Conservation (phyloP, 371 early-diverging fungal species). For the Rhizopus delemar region DNA sequence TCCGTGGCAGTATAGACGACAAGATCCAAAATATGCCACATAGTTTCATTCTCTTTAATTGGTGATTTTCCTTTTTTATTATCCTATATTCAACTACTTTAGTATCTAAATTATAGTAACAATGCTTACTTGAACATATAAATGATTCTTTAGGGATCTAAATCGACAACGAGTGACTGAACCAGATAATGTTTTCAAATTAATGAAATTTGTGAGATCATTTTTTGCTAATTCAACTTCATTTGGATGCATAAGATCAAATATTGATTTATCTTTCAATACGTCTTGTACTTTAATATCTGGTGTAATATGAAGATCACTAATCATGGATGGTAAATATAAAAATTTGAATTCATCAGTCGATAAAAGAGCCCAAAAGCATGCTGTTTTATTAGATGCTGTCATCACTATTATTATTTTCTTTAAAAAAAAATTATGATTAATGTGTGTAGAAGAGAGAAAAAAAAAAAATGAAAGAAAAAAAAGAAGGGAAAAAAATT, state of each 20-base stretch:
- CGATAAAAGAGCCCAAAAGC: conserved; percentile 58
- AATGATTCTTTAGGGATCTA: not conserved
- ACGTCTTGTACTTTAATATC: conserved; percentile 36
- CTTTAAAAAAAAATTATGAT: not conserved
- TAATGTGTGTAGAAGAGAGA: not conserved
- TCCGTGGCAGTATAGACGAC: conserved; percentile 60
- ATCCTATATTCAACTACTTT: not conserved
- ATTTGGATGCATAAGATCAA: conserved; percentile 63
- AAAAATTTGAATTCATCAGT: conserved; percentile 48
- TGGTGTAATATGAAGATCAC: conserved; percentile 7
- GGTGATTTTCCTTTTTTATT: not conserved
- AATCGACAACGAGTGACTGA: conserved; percentile 56
- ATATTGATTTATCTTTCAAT: conserved; percentile 49
- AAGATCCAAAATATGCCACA: conserved; percentile 54
- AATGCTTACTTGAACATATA: not conserved
- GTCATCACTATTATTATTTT: not conserved
- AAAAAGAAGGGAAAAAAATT: not conserved
- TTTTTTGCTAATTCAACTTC: conserved; percentile 53
- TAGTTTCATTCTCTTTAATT: not conserved
- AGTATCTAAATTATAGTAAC: not conserved
- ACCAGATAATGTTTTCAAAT: conserved; percentile 51
- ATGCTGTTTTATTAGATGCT: conserved; percentile 12
- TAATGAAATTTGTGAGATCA: conserved; percentile 55
- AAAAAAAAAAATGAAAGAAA: not conserved
- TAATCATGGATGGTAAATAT: conserved; percentile 45